These are phyloP conservation scores for Parvularia atlantis DNA, from an alignment of 78 protist genomes.

Conservation along the genomic window DNA sequence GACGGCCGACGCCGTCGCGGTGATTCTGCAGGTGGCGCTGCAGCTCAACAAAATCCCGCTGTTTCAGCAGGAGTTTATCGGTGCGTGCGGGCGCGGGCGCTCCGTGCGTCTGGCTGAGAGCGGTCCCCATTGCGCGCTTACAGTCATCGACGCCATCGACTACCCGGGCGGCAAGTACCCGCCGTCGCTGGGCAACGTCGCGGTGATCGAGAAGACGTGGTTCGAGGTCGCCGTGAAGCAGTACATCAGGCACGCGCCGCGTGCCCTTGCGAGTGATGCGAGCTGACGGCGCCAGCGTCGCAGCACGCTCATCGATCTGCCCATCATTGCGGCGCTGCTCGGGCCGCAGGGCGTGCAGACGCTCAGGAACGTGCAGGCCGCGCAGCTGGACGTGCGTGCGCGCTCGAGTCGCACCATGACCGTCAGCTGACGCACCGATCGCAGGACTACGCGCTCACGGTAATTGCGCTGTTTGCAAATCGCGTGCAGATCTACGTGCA, in stretches of 20 bases:
- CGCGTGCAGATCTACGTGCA: conserved; percentile 23
- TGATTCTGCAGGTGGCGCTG: no score
- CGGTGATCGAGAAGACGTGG: conserved; percentile 28
- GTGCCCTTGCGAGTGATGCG: no score
- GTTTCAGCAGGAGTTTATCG: no score
- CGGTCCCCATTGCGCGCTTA: no score
- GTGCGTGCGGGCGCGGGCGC: no score
- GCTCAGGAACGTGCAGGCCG: not conserved
- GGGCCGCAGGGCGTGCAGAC: not conserved
- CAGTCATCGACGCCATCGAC: conserved; percentile 44
- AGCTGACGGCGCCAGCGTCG: not conserved
- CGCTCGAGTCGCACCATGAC: not conserved
- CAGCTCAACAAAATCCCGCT: no score
- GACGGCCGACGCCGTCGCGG: no score
- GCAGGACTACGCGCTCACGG: conserved; percentile 24
- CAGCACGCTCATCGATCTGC: not conserved
- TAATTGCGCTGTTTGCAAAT: conserved; percentile 37
- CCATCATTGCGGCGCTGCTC: not conserved
- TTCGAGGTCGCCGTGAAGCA: not conserved
- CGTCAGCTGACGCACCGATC: not conserved
- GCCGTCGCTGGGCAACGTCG: conserved; percentile 49
- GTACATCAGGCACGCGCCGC: no score
- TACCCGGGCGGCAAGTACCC: conserved; percentile 64
- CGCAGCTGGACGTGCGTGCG: not conserved
- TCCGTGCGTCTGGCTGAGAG: no score